Base-by-base conservation (phyloP, 352 stramenopile species). In the Elongisporangium anandrum region DNA sequence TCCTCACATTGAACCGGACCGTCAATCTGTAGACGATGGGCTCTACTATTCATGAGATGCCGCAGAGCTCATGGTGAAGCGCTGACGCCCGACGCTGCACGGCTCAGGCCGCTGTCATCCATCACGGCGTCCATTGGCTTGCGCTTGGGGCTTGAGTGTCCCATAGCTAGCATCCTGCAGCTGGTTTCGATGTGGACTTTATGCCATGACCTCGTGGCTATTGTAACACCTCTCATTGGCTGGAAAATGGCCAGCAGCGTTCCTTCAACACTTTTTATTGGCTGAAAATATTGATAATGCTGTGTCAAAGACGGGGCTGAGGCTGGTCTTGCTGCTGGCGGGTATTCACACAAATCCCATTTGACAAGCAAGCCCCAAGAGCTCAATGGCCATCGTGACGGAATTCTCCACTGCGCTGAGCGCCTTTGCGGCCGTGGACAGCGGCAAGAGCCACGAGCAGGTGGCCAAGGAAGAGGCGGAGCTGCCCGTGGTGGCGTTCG, bases 401-500 rank as follows among this genome's bases (percentile, higher is more conserved):
- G 29, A 41, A 41, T 41, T 41, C 29, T 41, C 29, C 29, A 41
- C 29, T 41, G 29, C 29, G 29, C 29, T 60, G 16, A 60, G 45
- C 55, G 34, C 23, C 22, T 60, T 60, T 45, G 23, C 55, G 45
- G 19, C 55, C 55, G 22, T 54, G 13, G 52, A 69, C 45, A 57
- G 29, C 24, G 57, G 64, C 16, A 52, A 50, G 38, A 71, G 65
- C 50, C 60, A 79, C 47, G 69, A 78, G 52, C 69, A 69, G 45
- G 38, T 66, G 38, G 67, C 69, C 10, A 59, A 72, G 39, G 58
- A 77, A 24, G 38, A 47, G 34, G 56, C 15, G 38, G 62, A 67
- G 57, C 52, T 61, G 10, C 51, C 78, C 17, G 62, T 80, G 15
- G 61, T 76, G 48, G 50, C 62, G 41, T 66, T 72, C 55, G 69